Base-by-base conservation (phyloP, 306 rosid species). In the Ochetophila trinervis region DNA sequence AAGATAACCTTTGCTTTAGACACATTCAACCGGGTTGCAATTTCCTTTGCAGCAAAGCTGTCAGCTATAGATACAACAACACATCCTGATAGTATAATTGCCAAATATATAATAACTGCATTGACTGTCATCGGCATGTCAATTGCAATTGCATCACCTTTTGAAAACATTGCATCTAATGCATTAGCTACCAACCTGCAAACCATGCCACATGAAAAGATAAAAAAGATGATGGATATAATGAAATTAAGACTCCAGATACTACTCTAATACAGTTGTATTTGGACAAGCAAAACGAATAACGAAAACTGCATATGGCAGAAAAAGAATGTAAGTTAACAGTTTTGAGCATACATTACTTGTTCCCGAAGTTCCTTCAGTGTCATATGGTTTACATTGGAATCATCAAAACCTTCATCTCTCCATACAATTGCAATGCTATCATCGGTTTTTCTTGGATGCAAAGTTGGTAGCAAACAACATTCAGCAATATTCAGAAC, bases 21-120 rank as follows among this genome's bases (percentile, higher is more conserved):
- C 40, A 82, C 84, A 45, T 79, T 90, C 76, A 91, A 57, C 27
- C 96, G 95, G 48, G 86, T 77, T 27, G 90, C 95, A 67, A 87
- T 87, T 82, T 91, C 91, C 61, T 76, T 83, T 2, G 81, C 85
- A 37, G 91, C 87, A 79, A 91, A 91, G 84, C 97, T 88, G 72
- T 91, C 96, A 44, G 95, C 96, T 83, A 91, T 88, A 16, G 97
- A 85, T 34, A 91, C 97, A 53, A 91, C 97, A 62, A 80, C 77
- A n/a, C 80, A 71, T 76, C 97, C 96, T 4, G 90, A 87, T 24
- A 88, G 76, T 72, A 91, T 58, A 73, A 87, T 83, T 30, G 95
- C 96, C 70, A 91, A 68, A 72, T 88, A 91, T 72, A 91, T 87
- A 64, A 88, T 63, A 65, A 91, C 95, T 15, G 97, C 83, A 69